Base-by-base conservation (phyloP, 2,329 filamentous ascomycete genomes). In the Juglanconis sp. region DNA sequence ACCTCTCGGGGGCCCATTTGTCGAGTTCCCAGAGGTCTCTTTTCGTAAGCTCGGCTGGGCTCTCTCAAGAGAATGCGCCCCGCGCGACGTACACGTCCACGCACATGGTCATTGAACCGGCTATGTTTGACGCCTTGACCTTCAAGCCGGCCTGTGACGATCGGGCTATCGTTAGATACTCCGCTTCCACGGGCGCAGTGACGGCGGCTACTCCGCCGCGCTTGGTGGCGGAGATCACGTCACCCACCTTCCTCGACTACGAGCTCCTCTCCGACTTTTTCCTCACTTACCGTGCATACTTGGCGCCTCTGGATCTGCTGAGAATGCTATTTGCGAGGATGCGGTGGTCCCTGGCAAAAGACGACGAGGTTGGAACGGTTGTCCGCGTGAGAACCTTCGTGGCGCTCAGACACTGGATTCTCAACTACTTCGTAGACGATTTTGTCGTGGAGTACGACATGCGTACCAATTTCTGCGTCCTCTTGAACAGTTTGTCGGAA, bases 261-360 rank as follows among this genome's bases (percentile, higher is more conserved):
- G 94, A 98, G 69, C 82, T 99, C 5, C 85, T 99, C 4, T 98
- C 95, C 1, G 95, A 99, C 73, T 99, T 99, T 75, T 99, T 99
- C 70, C 84, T 99, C 30, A 98, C 95, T 0, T 99, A 92, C 70
- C 90, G 95, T 53, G 85, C 90, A 3, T 99, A 97, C 70, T 79
- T 99, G 61, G 87, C 91, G 11, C 81, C 90, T 0, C 79, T 81
- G 24, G 89, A 94, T 67, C 81, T 99, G 3, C 81, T 96, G 30
- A 86, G 87, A 51, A 92, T 96, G 80, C 81, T 99, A 15, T 82
- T 98, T 64, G 89, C 93, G 2, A 86, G 95, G 17, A 77, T 99
- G 56, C 83, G 87, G 66, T 99, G 95, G 95, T 92, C 95, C 0
- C 81, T 97, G 53, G 85, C 84, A 52, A 85, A 91, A 58, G 79